Percentiles rank a stretch among this genome's conserved stretches.
phyloP scores from a whole-genome alignment of 495 filamentous ascomycete genomes.

The Aspergillus baeticus region DNA sequence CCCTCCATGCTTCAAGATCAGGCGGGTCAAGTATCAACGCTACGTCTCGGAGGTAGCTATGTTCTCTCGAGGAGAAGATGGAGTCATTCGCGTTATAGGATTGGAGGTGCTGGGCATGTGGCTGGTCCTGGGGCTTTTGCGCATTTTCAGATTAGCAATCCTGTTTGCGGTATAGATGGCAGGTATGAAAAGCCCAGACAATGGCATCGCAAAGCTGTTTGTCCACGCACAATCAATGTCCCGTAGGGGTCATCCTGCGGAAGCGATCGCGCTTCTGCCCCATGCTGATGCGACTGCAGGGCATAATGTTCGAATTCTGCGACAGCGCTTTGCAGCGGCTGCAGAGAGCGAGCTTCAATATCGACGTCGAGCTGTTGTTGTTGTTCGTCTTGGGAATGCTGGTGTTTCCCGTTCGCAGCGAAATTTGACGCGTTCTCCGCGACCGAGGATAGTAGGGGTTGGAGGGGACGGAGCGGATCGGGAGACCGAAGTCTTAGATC shows the following conservation, averaged over 20 bases:
- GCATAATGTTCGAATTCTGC: conserved; percentile 21
- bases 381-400: conserved; percentile 12
- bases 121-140: conserved; percentile 2
- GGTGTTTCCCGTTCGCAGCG: conserved; percentile 17
- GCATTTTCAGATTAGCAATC: neutral
- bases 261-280: conserved; percentile 7
- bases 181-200: neutral
- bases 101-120: neutral
- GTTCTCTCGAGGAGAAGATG: conserved; percentile 18
- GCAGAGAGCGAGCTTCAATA: conserved; percentile 24
- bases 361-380: conserved; percentile 6
- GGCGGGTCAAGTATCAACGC: conserved; percentile 66
- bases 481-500: conserved; percentile 16
- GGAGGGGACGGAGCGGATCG: conserved; percentile 17
- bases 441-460: conserved; percentile 22
- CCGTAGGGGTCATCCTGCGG: conserved; percentile 6
- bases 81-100: conserved; percentile 4
- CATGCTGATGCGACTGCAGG: conserved; percentile 19
- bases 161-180: neutral
- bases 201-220: neutral
- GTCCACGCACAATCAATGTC: neutral
- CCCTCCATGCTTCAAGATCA: conserved; percentile 69
- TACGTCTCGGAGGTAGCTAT: conserved; percentile 53
- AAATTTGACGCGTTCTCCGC: conserved; percentile 24
- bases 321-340: conserved; percentile 22